Conservation (phyloP, 495 filamentous ascomycete genomes). For the Penicillium manginii region DNA sequence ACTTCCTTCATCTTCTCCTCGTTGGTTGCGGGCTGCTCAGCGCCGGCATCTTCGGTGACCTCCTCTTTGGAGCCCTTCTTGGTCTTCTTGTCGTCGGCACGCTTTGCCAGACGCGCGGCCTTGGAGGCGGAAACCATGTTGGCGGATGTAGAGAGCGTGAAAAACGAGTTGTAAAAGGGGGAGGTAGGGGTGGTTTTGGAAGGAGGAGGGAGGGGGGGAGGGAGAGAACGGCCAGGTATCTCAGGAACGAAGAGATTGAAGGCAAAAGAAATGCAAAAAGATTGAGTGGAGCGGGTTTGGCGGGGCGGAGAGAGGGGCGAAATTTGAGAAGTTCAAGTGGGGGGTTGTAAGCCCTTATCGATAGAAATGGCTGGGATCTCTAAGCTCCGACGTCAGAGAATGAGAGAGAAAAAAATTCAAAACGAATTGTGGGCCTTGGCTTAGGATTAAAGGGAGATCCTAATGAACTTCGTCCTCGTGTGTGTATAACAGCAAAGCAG, state of each 20-base stretch:
- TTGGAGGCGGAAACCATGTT: slow-evolving; percentile 88
- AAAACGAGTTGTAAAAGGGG: slow-evolving; percentile 7
- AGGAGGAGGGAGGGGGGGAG: slow-evolving; percentile 12
- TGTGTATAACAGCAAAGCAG: background rate
- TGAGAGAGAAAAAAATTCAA: slow-evolving; percentile 4
- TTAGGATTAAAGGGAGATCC: background rate
- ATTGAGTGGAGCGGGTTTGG: slow-evolving; percentile 45
- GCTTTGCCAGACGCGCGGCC: slow-evolving; percentile 95
- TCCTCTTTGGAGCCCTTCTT: slow-evolving; percentile 74
- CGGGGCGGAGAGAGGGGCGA: slow-evolving; percentile 46
- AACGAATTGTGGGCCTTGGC: background rate
- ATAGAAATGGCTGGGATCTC: slow-evolving; percentile 28
- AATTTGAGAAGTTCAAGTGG: slow-evolving; percentile 28
- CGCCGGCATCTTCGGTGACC: slow-evolving; percentile 47
- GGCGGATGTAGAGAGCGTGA: slow-evolving; percentile 26
- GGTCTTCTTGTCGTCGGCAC: slow-evolving; percentile 77
- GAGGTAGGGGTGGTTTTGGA: slow-evolving; percentile 9
- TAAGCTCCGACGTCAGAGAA: background rate
- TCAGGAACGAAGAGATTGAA: slow-evolving; percentile 36
- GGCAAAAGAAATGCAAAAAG: slow-evolving; percentile 44
- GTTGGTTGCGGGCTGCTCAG: slow-evolving; percentile 71
- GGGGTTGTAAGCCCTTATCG: slow-evolving; percentile 48
- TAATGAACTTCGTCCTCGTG: too few relatives aligned
- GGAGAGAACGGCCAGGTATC: slow-evolving; percentile 15
- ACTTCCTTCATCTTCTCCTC: slow-evolving; percentile 77